Evolutionary conservation across 2,329 filamentous ascomycete genomes (phyloP).

Genomic region (Pseudogymnoascus sp.): DNA sequence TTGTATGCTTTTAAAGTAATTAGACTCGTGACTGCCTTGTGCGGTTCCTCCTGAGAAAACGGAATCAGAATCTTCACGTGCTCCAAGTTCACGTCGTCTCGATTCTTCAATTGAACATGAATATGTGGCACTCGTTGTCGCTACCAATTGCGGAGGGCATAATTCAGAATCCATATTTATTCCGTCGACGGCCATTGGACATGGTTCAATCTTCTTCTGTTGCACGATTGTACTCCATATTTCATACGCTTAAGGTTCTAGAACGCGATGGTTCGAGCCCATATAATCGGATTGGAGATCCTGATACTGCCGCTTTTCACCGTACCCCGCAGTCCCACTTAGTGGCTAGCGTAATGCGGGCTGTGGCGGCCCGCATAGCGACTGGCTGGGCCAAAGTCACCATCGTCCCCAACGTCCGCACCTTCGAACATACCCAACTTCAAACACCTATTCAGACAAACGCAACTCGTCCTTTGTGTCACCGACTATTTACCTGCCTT

Average conservation of each 20-base stretch:
- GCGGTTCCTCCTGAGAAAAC: background rate
- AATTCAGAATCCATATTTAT: background rate
- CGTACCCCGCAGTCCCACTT: constrained; percentile 4
- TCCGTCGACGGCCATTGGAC: background rate
- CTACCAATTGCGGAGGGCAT: constrained; percentile 19
- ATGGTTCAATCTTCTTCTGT: background rate
- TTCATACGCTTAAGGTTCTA: background rate
- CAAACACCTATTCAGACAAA: background rate
- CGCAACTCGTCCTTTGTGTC: background rate
- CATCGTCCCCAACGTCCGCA: background rate
- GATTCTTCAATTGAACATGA: constrained; percentile 25
- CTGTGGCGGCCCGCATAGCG: background rate
- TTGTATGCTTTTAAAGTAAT: constrained; percentile 31
- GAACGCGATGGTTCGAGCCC: background rate
- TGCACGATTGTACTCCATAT: background rate
- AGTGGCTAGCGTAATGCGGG: background rate
- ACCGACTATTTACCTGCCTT: background rate
- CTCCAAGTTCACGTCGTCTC: constrained; percentile 18
- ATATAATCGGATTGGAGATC: background rate
- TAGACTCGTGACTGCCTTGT: constrained; percentile 20
- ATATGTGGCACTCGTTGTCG: constrained; percentile 24
- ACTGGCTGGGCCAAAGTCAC: background rate
- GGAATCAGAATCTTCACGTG: background rate
- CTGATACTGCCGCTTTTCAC: constrained; percentile 8
- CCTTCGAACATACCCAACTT: background rate